Conservation (phyloP, 2,329 filamentous ascomycete species). For the Colletotrichum cereale region DNA sequence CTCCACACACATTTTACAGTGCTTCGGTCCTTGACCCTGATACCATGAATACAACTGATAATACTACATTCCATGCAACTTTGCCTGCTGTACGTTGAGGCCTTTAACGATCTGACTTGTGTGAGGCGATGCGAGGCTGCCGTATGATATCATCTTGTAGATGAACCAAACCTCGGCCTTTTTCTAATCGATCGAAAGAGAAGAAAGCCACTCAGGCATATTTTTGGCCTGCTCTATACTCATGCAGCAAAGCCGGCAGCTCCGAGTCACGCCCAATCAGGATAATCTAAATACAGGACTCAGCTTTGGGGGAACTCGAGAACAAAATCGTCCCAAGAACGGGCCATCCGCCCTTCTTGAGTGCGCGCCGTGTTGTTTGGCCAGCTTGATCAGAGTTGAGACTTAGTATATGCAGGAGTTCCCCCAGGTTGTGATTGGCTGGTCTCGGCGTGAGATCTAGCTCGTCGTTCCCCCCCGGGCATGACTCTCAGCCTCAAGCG, state of each 20-base stretch:
- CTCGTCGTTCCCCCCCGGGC: not conserved
- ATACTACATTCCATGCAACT: no score
- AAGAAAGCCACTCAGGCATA: not conserved
- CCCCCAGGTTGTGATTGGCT: not conserved
- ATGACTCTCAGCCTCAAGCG: not conserved
- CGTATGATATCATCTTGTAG: not conserved
- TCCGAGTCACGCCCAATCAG: not conserved
- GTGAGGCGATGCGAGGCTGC: not conserved
- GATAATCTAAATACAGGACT: not conserved
- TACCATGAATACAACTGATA: not conserved
- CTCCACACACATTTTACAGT: not conserved
- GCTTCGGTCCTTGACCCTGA: not conserved
- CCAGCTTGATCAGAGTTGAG: not conserved
- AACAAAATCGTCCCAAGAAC: not conserved
- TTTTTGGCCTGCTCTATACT: no score
- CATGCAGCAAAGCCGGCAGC: no score
- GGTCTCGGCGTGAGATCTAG: no score
- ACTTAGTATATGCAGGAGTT: not conserved
- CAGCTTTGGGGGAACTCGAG: not conserved
- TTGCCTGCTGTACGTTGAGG: not conserved
- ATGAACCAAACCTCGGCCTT: not conserved
- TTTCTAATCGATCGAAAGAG: not conserved
- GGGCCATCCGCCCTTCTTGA: not conserved
- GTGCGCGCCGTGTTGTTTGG: no score
- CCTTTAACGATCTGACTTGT: not conserved